phyloP scores from a whole-genome alignment of 2,329 filamentous ascomycete genomes.

The Nigrospora sphaerica region DNA sequence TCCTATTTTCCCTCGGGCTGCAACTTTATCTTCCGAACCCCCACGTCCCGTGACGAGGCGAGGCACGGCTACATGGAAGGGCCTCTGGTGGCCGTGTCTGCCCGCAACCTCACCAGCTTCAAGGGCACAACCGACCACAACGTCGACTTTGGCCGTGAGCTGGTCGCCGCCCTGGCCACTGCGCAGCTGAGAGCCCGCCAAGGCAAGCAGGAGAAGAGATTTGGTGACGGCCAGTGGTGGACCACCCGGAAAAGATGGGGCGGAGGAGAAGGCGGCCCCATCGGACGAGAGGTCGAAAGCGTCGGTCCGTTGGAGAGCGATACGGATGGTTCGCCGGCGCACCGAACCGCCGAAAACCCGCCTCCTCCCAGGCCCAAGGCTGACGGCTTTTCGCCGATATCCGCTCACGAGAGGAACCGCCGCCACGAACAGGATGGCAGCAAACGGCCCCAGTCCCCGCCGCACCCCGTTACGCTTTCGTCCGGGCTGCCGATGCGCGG shows the following conservation, averaged over 20 bases:
- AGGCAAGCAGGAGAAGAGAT: conserved; percentile 45
- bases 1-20: conserved; percentile 54
- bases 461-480: conserved; percentile 3
- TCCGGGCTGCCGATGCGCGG: conserved; percentile 12
- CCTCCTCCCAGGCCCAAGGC: not conserved
- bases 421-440: not conserved
- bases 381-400: not conserved
- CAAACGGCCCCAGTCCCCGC: conserved; percentile 2
- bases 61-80: conserved; percentile 54
- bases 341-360: not conserved
- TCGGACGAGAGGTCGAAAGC: conserved; percentile 52
- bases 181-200: conserved; percentile 58
- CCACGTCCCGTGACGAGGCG: conserved; percentile 51
- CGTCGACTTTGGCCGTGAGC: conserved; percentile 54
- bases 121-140: conserved; percentile 44
- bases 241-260: conserved; percentile 54
- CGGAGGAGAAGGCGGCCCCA: conserved; percentile 54
- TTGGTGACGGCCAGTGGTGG: conserved; percentile 58
- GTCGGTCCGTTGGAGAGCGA: conserved; percentile 35
- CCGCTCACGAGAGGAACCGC: not conserved
- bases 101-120: conserved; percentile 49
- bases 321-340: conserved; percentile 26
- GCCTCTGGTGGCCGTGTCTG: conserved; percentile 53
- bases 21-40: conserved; percentile 53
- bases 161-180: conserved; percentile 52